These are phyloP conservation scores for Irpex sp. DNA, from an alignment of 1,284 basidiomycete species.

Conservation along the genomic window DNA sequence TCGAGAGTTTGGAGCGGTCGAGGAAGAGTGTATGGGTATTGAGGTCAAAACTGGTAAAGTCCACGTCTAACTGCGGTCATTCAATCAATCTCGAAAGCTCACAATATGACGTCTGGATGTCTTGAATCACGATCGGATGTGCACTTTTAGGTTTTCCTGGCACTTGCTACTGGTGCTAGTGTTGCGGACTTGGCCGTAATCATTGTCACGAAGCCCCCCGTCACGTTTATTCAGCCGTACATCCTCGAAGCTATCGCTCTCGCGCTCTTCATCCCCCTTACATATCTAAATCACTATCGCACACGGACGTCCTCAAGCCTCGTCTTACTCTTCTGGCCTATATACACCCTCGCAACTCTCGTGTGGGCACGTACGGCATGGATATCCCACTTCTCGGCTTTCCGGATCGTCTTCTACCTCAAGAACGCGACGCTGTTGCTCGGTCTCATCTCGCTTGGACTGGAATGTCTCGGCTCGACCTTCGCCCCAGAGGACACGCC, in stretches of 20 bases:
- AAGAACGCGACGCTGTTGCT: conserved; percentile 46
- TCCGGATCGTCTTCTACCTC: conserved; percentile 39
- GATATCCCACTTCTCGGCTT: conserved; percentile 22
- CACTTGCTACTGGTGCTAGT: conserved; percentile 39
- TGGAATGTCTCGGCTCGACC: conserved; percentile 78
- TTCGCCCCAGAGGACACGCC: conserved; percentile 34
- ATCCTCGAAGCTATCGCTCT: conserved; percentile 57
- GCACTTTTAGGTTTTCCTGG: conserved; percentile 39
- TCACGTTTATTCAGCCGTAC: conserved; percentile 53
- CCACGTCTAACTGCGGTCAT: not conserved
- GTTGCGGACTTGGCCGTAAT: conserved; percentile 34
- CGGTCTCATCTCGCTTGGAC: conserved; percentile 54
- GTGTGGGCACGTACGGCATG: conserved; percentile 66
- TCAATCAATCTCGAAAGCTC: not conserved
- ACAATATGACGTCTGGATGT: too few species aligned
- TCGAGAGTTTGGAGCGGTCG: conserved; percentile 25
- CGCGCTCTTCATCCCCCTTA: conserved; percentile 42
- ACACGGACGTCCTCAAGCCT: conserved; percentile 73
- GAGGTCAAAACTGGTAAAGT: conserved; percentile 54
- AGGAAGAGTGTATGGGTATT: conserved; percentile 46
- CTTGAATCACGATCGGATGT: not conserved
- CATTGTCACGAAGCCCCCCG: conserved; percentile 32
- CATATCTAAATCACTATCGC: conserved; percentile 74
- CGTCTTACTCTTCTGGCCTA: conserved; percentile 83
- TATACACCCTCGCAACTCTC: conserved; percentile 51